A percentile compares a stretch with the other conserved stretches of the same genome.
phyloP scores from a whole-genome alignment of 805 yeast species.

The Maudiozyma saulgeensis region DNA sequence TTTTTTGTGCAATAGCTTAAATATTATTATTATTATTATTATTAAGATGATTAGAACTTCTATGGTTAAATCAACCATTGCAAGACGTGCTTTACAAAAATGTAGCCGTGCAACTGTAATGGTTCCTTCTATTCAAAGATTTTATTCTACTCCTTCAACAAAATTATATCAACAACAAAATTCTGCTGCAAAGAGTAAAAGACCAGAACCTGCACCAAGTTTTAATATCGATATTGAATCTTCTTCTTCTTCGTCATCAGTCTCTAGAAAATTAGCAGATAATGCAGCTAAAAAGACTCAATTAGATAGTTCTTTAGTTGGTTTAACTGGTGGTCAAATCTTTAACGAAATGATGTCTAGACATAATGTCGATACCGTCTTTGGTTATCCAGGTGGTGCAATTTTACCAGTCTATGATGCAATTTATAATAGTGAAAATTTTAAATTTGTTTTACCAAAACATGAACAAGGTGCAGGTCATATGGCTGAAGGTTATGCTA shows the following conservation, averaged over 20 bases:
- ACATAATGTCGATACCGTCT: conserved; percentile 89
- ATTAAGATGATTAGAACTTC: conserved; percentile 17
- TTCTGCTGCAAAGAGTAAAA: conserved; percentile 4
- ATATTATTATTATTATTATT: too few relatives aligned
- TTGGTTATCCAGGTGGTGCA: conserved; percentile 99
- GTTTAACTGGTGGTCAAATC: conserved; percentile 96
- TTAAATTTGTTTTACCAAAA: conserved; percentile 84
- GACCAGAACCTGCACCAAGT: conserved; percentile 32
- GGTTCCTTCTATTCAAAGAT: conserved; percentile 3
- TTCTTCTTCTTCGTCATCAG: background rate
- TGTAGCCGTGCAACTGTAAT: background rate
- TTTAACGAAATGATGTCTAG: conserved; percentile 98
- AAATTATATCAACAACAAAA: conserved; percentile 22
- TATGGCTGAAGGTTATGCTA: conserved; percentile 98
- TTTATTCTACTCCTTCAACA: conserved; percentile 22
- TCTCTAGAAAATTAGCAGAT: background rate
- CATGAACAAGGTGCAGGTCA: conserved; percentile 99
- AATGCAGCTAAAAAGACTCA: background rate
- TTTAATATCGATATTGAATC: conserved; percentile 20
- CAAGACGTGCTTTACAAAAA: conserved; percentile 10
- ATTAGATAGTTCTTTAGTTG: conserved; percentile 81
- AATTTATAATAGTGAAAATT: conserved; percentile 80
- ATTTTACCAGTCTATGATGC: conserved; percentile 97
- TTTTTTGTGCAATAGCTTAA: too few relatives aligned
- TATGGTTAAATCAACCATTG: conserved; percentile 11